Evolutionary conservation across 2,329 filamentous ascomycete genomes (phyloP).

Genomic region (Monosporascus ibericus): DNA sequence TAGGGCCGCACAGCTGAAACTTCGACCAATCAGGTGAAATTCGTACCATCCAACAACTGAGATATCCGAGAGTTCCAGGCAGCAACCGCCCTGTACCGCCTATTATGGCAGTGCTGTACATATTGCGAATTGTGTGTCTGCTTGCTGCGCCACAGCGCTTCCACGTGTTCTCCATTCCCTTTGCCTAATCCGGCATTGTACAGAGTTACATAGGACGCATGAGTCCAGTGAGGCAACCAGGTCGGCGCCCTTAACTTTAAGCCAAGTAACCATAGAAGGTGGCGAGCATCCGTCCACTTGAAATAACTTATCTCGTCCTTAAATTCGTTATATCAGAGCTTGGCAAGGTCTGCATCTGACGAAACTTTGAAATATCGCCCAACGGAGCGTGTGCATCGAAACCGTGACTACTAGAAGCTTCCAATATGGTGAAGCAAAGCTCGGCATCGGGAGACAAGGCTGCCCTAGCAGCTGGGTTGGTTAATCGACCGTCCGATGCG

Average conservation of each 20-base stretch:
- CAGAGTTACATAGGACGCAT: too few species aligned
- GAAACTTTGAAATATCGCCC: neutral
- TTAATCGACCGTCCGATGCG: conserved; percentile 11
- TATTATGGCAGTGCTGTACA: neutral
- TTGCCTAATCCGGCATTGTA: too few species aligned
- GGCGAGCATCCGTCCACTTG: too few species aligned
- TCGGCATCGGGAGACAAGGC: conserved; percentile 13
- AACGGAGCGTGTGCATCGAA: neutral
- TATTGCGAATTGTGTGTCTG: too few species aligned
- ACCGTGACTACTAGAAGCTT: neutral
- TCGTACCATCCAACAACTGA: neutral
- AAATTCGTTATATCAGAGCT: too few species aligned
- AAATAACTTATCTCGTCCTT: too few species aligned
- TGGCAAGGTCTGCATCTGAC: too few species aligned
- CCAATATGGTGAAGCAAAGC: conserved; percentile 1
- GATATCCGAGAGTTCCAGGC: neutral
- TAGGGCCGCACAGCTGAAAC: neutral
- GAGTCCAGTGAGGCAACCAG: too few species aligned
- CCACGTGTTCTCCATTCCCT: too few species aligned
- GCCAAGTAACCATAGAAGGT: too few species aligned
- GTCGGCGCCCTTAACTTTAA: too few species aligned
- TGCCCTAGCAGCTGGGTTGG: conserved; percentile 7
- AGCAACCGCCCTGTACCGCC: neutral
- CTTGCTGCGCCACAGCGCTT: too few species aligned
- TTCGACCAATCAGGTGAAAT: neutral